Evolutionary conservation across 345 rosid species (phyloP).

Genomic region (Linum lewisii): DNA sequence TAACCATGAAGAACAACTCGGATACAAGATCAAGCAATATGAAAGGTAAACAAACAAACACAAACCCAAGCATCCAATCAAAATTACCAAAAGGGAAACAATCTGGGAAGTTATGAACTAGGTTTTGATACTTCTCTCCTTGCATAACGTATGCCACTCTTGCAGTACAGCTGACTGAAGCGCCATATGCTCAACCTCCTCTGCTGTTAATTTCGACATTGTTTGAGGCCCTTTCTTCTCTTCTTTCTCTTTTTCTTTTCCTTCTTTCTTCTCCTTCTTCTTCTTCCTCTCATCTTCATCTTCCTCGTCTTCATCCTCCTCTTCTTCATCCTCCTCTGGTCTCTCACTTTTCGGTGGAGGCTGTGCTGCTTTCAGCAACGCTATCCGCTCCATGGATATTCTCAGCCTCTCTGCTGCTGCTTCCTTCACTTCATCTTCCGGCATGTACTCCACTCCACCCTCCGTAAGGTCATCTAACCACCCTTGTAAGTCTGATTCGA

Average conservation of each 20-base stretch:
- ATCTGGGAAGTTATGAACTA: no score
- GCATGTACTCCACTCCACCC: constrained; percentile 91
- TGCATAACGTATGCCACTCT: constrained; percentile 90
- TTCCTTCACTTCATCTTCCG: constrained; percentile 91
- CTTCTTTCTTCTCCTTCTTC: constrained; percentile 25
- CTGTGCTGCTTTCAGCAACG: constrained; percentile 81
- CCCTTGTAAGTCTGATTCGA: constrained; percentile 85
- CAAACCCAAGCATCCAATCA: no score
- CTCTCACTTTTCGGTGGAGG: constrained; percentile 54
- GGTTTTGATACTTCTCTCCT: constrained; percentile 51
- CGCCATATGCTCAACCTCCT: constrained; percentile 93
- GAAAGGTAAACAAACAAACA: no score
- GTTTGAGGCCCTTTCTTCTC: constrained; percentile 50
- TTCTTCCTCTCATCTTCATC: constrained; percentile 18
- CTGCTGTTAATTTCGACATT: constrained; percentile 72
- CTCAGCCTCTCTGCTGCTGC: constrained; percentile 83
- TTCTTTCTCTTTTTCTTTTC: constrained; percentile 32
- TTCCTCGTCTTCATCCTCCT: constrained; percentile 24
- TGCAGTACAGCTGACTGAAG: constrained; percentile 92
- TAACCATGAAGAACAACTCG: no score
- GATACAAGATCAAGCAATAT: no score
- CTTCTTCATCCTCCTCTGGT: constrained; percentile 38
- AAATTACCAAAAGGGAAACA: no score
- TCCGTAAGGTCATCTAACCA: constrained; percentile 95
- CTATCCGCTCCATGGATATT: constrained; percentile 88